Base-by-base conservation (phyloP, 2,329 filamentous ascomycete species). In the Sclerotinia borealis region DNA sequence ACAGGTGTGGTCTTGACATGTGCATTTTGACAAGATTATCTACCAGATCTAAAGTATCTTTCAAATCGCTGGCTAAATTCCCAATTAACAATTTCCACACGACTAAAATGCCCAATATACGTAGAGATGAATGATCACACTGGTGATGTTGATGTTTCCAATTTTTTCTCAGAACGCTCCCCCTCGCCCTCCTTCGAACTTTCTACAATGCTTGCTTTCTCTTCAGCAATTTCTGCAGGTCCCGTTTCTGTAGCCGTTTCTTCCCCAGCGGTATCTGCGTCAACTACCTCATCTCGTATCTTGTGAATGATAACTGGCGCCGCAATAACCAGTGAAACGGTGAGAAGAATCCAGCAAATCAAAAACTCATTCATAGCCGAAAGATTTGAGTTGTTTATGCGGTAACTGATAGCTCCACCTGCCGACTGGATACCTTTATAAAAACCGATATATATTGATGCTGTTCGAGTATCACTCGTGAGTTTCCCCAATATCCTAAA, bases 351-450 rank as follows among this genome's bases (percentile, higher is more conserved):
- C 92, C 92, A 96, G 77, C 85, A 85, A 37, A 81, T 80, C 4
- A 81, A 89, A 68, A 96, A 92, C 70, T 92, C 83, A 68, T 81
- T 83, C 78, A 89, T 85, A 76, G 84, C 95, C 0, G 86, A 78
- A 37, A 82, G 81, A 36, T 82, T 76, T 25, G 82, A 63, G 31
- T 80, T 81, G 71, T 93, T 90, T 61, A 93, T 75, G 29, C 85
- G 83, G 84, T 84, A 89, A 68, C 83, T 88, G 71, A 92, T 83
- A 64, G 89, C 91, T 3, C 87, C 86, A 70, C 91, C 91, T 17
- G 89, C 90, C n/a, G 90, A 92, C 75, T 96, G 91, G 68, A 96
- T 88, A 54, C 87, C 87, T 79, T 93, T 93, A 83, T 93, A 93
- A 79, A 90, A 92, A 65, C 90, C 92, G 39, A 91, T 89, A 72